Conservation (phyloP, 78 protist genomes). For the Paulinella micropora region DNA sequence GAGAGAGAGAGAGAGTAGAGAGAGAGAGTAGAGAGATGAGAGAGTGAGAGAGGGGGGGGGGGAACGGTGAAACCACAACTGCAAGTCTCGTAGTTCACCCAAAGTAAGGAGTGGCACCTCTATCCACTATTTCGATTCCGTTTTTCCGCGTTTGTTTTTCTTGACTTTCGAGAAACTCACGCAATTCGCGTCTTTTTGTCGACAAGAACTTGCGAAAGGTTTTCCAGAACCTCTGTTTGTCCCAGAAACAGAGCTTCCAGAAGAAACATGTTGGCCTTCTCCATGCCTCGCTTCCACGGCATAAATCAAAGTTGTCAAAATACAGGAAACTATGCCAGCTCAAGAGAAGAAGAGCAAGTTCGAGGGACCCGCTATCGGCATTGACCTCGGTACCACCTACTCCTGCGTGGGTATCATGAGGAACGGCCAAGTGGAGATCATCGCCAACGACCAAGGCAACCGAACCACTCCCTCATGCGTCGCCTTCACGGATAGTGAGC, state of each 20-base stretch:
- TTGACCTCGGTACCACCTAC: slow-evolving; percentile 77
- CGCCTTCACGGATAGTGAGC: slow-evolving; percentile 42
- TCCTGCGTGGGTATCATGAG: slow-evolving; percentile 79
- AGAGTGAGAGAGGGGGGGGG: too few species aligned
- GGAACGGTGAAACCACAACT: too few species aligned
- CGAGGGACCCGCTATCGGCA: slow-evolving; percentile 38
- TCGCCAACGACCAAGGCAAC: slow-evolving; percentile 44
- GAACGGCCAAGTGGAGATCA: slow-evolving; percentile 25
- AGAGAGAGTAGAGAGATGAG: too few species aligned
- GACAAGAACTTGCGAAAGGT: not conserved
- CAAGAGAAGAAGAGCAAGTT: not conserved
- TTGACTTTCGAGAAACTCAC: too few species aligned
- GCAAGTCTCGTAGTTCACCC: too few species aligned
- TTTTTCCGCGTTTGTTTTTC: too few species aligned
- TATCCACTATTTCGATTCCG: too few species aligned
- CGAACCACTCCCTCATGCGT: slow-evolving; percentile 49
- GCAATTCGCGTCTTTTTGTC: not conserved
- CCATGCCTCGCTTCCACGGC: too few species aligned
- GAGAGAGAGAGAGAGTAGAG: too few species aligned
- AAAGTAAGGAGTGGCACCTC: too few species aligned
- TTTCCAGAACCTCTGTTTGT: not conserved
- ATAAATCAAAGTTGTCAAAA: not conserved
- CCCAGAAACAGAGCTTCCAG: not conserved
- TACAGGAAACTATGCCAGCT: not conserved
- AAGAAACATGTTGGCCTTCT: not conserved